Evolutionary conservation across 2,329 filamentous ascomycete genomes (phyloP).

Genomic region (Colletotrichum lupini): DNA sequence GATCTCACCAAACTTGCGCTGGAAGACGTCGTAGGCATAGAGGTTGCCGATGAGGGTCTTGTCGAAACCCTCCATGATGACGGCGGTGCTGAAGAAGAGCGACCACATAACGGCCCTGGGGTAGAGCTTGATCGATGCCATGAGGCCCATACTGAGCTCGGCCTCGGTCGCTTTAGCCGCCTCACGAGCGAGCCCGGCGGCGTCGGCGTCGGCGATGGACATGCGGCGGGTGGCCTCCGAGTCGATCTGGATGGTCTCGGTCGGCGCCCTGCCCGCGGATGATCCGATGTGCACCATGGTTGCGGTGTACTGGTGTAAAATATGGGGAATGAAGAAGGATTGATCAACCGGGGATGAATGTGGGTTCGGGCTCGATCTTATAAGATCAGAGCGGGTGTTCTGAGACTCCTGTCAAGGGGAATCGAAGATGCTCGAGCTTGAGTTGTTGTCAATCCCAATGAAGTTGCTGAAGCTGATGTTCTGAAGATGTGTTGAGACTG

Average conservation of each 20-base stretch:
- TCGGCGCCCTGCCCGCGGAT: conserved; percentile 6
- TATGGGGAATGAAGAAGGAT: too few relatives aligned
- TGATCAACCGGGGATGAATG: neutral
- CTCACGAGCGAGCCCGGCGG: conserved; percentile 35
- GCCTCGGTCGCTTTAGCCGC: conserved; percentile 52
- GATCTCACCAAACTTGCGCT: conserved; percentile 50
- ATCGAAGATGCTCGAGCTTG: neutral
- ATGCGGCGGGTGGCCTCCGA: conserved; percentile 9
- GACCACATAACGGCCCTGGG: conserved; percentile 56
- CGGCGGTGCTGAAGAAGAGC: conserved; percentile 52
- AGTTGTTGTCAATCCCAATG: neutral
- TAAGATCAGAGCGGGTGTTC: neutral
- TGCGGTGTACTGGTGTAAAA: neutral
- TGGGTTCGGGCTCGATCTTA: neutral
- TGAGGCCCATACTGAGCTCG: conserved; percentile 50
- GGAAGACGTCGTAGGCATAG: conserved; percentile 43
- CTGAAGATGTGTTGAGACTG: neutral
- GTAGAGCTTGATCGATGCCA: conserved; percentile 54
- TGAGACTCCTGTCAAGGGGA: neutral
- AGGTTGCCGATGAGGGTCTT: conserved; percentile 34
- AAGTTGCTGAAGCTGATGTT: neutral
- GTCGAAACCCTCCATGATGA: conserved; percentile 51
- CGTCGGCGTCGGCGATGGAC: conserved; percentile 7
- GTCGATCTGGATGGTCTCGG: conserved; percentile 7
- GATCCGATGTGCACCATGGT: conserved; percentile 11